These are phyloP conservation scores for Huntiella moniliformis DNA, from an alignment of 2,329 filamentous ascomycete species.

Conservation along the genomic window DNA sequence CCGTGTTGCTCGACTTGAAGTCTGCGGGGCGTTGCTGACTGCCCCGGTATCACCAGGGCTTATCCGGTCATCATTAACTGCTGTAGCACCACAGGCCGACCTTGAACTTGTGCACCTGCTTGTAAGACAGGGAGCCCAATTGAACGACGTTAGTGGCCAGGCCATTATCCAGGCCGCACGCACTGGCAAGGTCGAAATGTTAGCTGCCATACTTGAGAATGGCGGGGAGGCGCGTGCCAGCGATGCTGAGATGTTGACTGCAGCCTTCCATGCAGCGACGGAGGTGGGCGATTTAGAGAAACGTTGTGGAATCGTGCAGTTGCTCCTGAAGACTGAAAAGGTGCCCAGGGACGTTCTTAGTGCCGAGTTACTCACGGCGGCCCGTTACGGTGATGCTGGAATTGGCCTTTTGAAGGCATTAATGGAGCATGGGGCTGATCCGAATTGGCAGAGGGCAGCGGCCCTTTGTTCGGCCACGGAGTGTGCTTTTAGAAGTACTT, in stretches of 20 bases:
- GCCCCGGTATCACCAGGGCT: conserved; percentile 26
- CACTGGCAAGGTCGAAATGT: conserved; percentile 29
- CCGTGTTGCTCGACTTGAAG: conserved; percentile 24
- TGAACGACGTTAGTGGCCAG: conserved; percentile 32
- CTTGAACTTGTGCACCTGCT: conserved; percentile 30
- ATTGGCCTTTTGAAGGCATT: conserved; percentile 31
- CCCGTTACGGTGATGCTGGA: conserved; percentile 30
- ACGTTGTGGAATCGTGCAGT: conserved; percentile 29
- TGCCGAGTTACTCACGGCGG: conserved; percentile 33
- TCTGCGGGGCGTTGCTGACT: conserved; percentile 27
- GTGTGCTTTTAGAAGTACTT: conserved; percentile 29
- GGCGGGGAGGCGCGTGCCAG: conserved; percentile 12
- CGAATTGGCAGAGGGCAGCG: conserved; percentile 35
- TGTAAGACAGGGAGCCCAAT: conserved; percentile 31
- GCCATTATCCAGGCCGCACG: conserved; percentile 36
- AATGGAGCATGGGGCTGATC: conserved; percentile 32
- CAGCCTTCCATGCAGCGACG: conserved; percentile 36
- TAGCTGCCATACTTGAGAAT: conserved; percentile 30
- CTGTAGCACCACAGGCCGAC: conserved; percentile 34
- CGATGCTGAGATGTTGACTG: conserved; percentile 23
- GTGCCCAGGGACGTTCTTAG: conserved; percentile 29
- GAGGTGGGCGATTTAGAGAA: conserved; percentile 31
- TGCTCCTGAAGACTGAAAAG: conserved; percentile 31
- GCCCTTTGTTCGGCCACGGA: conserved; percentile 35
- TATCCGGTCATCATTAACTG: conserved; percentile 30